These are phyloP conservation scores for Fusarium longipes DNA, from an alignment of 2,329 filamentous ascomycete species.

Conservation along the genomic window DNA sequence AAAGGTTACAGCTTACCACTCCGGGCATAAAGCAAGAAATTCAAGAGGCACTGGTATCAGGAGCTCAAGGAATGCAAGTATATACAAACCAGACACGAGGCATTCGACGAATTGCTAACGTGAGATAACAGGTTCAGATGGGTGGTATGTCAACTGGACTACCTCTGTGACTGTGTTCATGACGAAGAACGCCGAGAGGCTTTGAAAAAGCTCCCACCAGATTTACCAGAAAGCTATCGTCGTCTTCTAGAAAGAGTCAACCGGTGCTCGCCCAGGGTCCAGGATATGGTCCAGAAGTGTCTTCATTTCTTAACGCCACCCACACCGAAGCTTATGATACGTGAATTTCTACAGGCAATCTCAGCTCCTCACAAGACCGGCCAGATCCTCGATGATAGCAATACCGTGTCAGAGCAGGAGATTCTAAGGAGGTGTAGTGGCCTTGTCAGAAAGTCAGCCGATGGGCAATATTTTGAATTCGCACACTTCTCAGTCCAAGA, in stretches of 20 bases:
- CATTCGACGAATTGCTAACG: no score
- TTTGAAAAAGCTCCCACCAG: constrained; percentile 4
- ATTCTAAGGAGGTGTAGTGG: constrained; percentile 19
- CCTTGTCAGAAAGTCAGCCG: constrained; percentile 1
- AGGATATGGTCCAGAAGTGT: constrained; percentile 8
- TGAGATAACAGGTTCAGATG: constrained; percentile 25
- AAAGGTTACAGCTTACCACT: not conserved
- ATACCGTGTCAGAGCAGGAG: constrained; percentile 11
- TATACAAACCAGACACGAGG: fast-evolving
- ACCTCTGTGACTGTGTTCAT: constrained; percentile 18
- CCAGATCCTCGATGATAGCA: not conserved
- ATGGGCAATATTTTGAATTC: constrained; percentile 2
- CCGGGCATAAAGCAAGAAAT: constrained; percentile 24
- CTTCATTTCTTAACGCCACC: constrained; percentile 6
- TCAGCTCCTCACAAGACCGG: not conserved
- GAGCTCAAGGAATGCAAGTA: constrained; percentile 30
- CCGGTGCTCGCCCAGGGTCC: not conserved
- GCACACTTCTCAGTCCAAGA: constrained; percentile 35
- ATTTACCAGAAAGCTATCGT: constrained; percentile 12
- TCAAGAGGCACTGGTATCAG: not conserved
- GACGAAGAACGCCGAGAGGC: constrained; percentile 26
- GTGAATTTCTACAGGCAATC: constrained; percentile 9
- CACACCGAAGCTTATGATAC: fast-evolving
- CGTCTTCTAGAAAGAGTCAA: constrained; percentile 15
- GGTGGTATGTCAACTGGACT: constrained; percentile 37